Base-by-base conservation (phyloP, 2,329 filamentous ascomycete species). In the Talaromyces sp. region DNA sequence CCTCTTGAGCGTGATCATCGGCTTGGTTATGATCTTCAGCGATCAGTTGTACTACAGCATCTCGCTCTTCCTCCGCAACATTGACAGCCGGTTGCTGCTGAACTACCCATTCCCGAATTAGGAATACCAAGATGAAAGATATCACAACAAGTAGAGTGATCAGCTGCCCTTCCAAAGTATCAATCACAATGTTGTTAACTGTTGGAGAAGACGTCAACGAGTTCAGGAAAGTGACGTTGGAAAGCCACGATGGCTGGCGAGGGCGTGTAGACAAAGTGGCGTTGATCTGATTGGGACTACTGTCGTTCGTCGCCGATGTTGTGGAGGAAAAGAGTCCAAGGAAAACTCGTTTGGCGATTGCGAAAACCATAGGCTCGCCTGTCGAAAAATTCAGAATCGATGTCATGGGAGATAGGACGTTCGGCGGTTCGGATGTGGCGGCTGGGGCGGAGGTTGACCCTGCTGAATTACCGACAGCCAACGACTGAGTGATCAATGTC, bases 91-190 rank as follows among this genome's bases (percentile, higher is more conserved):
- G 95, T 71, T 99, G 95, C 73, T 99, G 95, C 73, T 99, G 95
- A 10, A 99, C 92, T 56, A 99, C 95, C 84, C 96, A 99, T 77
- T 99, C 95, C 53, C 96, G 82, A 53, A 99, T 97, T 4, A 99
- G 78, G 67, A 99, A 99, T 49, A 99, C 87, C n/a, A 99, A 79
- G 62, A 99, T 97, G 74, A 98, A 99, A 61, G 89, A 92, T 51
- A 96, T 84, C 8, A 99, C 93, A 56, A 98, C 91, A 11, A 96
- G 78, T 6, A 97, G 79, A 0, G 93, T 99, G 66, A 99, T 96
- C 54, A 98, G 85, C 71, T 96, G 93, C 4, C 95, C 95, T 77
- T 99, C 95, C 3, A 97, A 79, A 0, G 93, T 85, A 66, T 92
- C 89, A 57, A 98, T 87, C 17, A 97, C 77, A 56, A 89, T 83